These are phyloP conservation scores for Gautieria morchelliformis DNA, from an alignment of 768 basidiomycete species.

Conservation along the genomic window DNA sequence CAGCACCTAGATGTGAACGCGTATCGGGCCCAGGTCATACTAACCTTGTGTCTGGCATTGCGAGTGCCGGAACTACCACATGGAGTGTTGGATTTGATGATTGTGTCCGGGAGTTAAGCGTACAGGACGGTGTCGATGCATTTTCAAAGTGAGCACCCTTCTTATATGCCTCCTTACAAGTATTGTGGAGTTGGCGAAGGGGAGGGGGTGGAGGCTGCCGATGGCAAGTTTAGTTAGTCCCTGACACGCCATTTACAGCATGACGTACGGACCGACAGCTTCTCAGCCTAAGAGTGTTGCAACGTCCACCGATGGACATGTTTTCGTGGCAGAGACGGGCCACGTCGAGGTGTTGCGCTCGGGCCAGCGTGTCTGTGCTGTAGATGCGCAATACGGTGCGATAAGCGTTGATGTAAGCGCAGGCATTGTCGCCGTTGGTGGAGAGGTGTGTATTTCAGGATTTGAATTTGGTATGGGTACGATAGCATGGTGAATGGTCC, in stretches of 20 bases:
- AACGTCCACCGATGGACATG: conserved; percentile 44
- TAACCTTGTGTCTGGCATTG: conserved; percentile 57
- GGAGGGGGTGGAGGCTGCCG: too few relatives aligned
- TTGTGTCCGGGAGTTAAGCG: conserved; percentile 49
- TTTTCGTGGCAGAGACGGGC: conserved; percentile 54
- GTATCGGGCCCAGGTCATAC: conserved; percentile 62
- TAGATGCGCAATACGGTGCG: not conserved
- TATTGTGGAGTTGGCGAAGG: too few relatives aligned
- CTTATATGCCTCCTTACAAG: not conserved
- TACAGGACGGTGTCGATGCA: conserved; percentile 39
- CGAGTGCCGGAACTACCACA: conserved; percentile 39
- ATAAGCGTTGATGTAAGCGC: not conserved
- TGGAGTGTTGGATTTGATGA: conserved; percentile 81
- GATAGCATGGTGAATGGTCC: too few relatives aligned
- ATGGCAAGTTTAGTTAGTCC: not conserved
- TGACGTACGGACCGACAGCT: conserved; percentile 7
- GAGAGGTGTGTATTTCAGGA: conserved; percentile 41
- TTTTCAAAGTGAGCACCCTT: conserved; percentile 9
- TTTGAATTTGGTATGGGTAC: too few relatives aligned
- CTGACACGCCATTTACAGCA: not conserved
- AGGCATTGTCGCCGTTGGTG: conserved; percentile 56
- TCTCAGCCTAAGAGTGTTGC: conserved; percentile 67
- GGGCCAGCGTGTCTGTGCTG: conserved; percentile 48
- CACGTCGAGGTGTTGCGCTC: conserved; percentile 56
- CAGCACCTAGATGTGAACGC: conserved; percentile 31